Evolutionary conservation across 2,329 filamentous ascomycete species (phyloP), one percentile per base, ranked within the genome.

Genomic region (Ceratocystis harringtonii): DNA sequence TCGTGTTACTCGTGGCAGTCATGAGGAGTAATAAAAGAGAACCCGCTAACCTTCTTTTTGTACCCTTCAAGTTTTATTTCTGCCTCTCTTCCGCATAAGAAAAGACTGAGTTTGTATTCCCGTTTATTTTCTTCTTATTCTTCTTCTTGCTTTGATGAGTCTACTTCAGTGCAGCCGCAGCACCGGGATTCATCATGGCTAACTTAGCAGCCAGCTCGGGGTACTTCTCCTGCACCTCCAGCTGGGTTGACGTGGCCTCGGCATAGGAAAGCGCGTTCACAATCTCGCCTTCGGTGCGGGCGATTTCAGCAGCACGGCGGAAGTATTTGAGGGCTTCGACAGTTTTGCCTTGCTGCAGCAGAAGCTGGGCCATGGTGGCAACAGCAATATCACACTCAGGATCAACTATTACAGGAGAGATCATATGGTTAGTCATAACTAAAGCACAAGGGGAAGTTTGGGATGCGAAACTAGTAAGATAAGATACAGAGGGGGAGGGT

Each of bases 361-460:
- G 86, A 52, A 99, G 84, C 77, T 99, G 94, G 10, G 94, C 94
- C 90, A 99, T 96, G 65, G 94, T 99, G 64, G 94, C 94, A 52
- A 99, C 94, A 52, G 94, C 94, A 73, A 99, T 99, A 72, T 99
- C 94, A 74, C 94, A 99, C 75, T 99, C 94, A 30, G 94, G 94
- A 72, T 99, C 94, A 74, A 99, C 92, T 96, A 71, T 50, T 30
- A 17, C 12, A 17, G 65, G 22, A 25, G 5, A 70, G 12, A 57
- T 3, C 19, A 36, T 3, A 60, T 68, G 17, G 41, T 63, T 50
- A 64, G 65, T 48, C 28, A 28, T 25, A 32, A 28, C 25, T 17
- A 12, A 50, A 50, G 45, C 1, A 50, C 2, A 25, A 25, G n/a
- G 36, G 32, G 43, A 0, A 12, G 2, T n/a, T 43, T 36, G 43